Base-by-base conservation (phyloP, 805 yeast species). In the Zygosaccharomyces pseudorouxii region DNA sequence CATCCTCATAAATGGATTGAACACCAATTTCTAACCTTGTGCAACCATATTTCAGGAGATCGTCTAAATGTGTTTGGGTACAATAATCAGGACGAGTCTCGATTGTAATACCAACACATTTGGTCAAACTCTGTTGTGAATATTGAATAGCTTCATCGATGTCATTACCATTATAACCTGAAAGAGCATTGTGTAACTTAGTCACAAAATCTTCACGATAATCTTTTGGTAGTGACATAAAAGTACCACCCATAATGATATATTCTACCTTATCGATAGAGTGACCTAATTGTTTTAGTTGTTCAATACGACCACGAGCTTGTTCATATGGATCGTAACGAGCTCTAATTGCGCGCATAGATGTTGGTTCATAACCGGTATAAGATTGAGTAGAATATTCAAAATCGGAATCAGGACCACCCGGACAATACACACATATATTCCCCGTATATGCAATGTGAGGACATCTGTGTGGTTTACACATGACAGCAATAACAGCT, bases 81-180 rank as follows among this genome's bases (percentile, higher is more conserved):
- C 99, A 93, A 71, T 93, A 93, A 70, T 93, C 99, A 1, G 99
- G 99, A 66, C 99, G 81, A 0, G 99, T 93, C 69, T 93, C 99
- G 60, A 93, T 93, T 23, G 99, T 93, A 56, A 93, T 93, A 50
- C 99, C 99, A 19, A 93, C 98, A 77, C 99, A 93, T 67, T 93
- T 93, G 2, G 97, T 93, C 56, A 85, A 82, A 20, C 96, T 85
- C 65, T 92, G 96, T 68, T 93, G 98, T 1, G 97, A 89, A 64
- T 85, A 87, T 55, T 73, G 73, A 49, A 93, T 89, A 3, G 97
- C 95, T 70, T 93, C 98, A 67, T 89, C 95, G 4, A 93, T 73
- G 64, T 89, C 82, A 14, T 77, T 79, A 52, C 97, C 95, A 57
- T 86, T 86, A 64, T 81, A 89, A 33, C 99, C 99, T 10, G 96